Base-by-base conservation (phyloP, 75 land plant species). In the Gnetum montanum region DNA sequence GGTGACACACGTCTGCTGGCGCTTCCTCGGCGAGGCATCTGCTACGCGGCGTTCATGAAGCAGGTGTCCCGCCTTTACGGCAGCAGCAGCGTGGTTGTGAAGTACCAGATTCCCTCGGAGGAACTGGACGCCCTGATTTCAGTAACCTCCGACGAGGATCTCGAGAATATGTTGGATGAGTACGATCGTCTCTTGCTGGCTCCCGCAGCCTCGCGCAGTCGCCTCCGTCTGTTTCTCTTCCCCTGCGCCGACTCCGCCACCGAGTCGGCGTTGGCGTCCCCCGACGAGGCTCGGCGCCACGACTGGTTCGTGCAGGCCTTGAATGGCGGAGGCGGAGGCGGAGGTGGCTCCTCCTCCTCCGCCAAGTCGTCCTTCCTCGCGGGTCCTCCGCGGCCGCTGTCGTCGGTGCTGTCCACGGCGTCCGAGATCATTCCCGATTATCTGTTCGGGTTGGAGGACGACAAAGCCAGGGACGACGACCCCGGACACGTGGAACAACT, bases 1-100 rank as follows among this genome's bases (percentile, higher is more conserved):
- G 91, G 91, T 6, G 83, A 86, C 6, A 86, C 87, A 8, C 74
- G 87, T 25, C 82, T 46, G 70, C 82, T 22, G 75, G 69, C 44
- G 71, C 69, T n/a, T n/a, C n/a, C n/a, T n/a, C n/a, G n/a, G n/a
- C n/a, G n/a, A n/a, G n/a, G n/a, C 46, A 81, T 73, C 41, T 70
- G 79, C 36, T 53, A 63, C 59, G 6, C 73, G 16, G 23, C 74
- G 3, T 67, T 76, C 31, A 18, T 63, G n/a, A 62, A 66, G 41
- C 59, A 70, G 63, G 1, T 37, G 2, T 7, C 68, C 22, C 37
- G 43, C 8, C 75, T 82, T 25, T 74, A 73, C 60, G 92, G 83
- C 58, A 75, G 71, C 28, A 70, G 71, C 43, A n/a, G n/a, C n/a
- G n/a, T n/a, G n/a, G n/a, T n/a, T n/a, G n/a, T n/a, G n/a, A n/a